phyloP scores from a whole-genome alignment of 441 rosid genomes.

The Geranium incanum region DNA sequence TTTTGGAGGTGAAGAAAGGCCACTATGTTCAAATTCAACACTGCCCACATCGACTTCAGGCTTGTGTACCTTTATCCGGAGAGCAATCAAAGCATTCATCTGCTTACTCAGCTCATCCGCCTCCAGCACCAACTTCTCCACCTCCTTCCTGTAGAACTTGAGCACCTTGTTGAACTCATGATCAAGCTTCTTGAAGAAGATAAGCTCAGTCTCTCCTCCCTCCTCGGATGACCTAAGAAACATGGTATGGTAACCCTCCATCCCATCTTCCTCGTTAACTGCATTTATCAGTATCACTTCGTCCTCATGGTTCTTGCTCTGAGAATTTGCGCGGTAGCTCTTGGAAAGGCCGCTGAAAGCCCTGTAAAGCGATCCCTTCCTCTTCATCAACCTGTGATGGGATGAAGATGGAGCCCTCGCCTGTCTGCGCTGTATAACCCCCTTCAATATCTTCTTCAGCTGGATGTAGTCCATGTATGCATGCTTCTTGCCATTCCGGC shows the following conservation, averaged over 20 bases:
- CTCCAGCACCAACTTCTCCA: slow-evolving; percentile 43
- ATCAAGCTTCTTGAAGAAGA: slow-evolving; percentile 59
- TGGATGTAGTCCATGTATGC: slow-evolving; percentile 60
- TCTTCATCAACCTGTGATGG: slow-evolving; percentile 4
- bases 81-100: slow-evolving; percentile 68
- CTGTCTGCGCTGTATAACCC: slow-evolving; percentile 19
- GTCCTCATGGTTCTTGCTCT: slow-evolving; percentile 36
- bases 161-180: slow-evolving; percentile 63
- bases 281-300: slow-evolving; percentile 43
- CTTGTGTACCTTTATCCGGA: slow-evolving; percentile 56
- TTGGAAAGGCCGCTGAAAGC: slow-evolving; percentile 69
- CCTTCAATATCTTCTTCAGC: slow-evolving; percentile 45
- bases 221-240: slow-evolving; percentile 45
- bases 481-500: slow-evolving; percentile 69
- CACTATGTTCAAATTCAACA: not conserved
- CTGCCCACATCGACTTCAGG: slow-evolving; percentile 25
- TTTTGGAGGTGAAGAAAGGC: not conserved
- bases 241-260: slow-evolving; percentile 33
- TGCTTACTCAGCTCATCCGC: slow-evolving; percentile 66
- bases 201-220: slow-evolving; percentile 53
- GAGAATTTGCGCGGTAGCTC: slow-evolving; percentile 25
- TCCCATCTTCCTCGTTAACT: slow-evolving; percentile 23
- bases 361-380: slow-evolving; percentile 55
- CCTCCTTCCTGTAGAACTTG: slow-evolving; percentile 44
- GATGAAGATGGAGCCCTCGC: not conserved